phyloP scores from a whole-genome alignment of 2,329 filamentous ascomycete genomes.

The Fusarium musae region DNA sequence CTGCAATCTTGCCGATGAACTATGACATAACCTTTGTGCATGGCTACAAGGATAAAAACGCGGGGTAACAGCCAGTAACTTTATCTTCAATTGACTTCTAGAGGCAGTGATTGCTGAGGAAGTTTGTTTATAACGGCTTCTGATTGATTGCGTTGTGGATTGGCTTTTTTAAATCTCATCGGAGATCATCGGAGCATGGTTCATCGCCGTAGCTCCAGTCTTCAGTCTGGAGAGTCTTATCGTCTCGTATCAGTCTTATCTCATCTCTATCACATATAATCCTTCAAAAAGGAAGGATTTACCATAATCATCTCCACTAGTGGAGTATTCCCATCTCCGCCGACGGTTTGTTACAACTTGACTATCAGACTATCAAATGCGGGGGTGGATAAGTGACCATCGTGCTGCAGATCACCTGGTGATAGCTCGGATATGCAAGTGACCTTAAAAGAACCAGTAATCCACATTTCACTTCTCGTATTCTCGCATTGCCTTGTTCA shows the following conservation, averaged over 20 bases:
- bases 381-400: constrained; percentile 17
- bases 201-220: too few relatives aligned
- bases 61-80: background rate
- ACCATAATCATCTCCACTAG: background rate
- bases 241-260: background rate
- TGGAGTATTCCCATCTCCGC: background rate
- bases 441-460: background rate
- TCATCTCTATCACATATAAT: background rate
- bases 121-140: accelerated
- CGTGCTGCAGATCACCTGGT: background rate
- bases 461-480: background rate
- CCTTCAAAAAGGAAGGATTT: background rate
- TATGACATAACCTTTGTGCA: background rate
- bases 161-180: background rate
- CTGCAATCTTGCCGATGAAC: background rate
- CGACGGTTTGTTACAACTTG: background rate
- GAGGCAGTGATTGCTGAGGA: background rate
- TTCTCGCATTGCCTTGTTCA: background rate
- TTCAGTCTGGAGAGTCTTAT: background rate
- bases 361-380: constrained; percentile 10
- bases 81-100: background rate
- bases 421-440: background rate
- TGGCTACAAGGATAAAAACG: background rate
- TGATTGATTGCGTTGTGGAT: background rate
- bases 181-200: accelerated